Conservation (phyloP, 306 rosid genomes). For the Fragaria vesca region DNA sequence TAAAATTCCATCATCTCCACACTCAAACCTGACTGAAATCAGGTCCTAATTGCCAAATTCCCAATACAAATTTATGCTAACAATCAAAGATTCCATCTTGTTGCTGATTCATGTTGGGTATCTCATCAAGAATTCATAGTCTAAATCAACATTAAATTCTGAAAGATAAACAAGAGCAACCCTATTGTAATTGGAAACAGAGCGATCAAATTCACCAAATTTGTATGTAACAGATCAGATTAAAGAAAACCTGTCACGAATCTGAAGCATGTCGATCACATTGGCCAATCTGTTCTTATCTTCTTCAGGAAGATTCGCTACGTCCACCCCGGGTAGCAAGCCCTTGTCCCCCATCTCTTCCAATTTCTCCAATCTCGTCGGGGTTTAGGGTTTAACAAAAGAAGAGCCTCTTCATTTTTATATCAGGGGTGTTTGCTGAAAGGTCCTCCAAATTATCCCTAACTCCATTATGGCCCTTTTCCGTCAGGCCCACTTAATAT, state of each 20-base stretch:
- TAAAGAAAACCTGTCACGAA: slow-evolving; percentile 63
- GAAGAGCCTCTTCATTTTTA: neutral
- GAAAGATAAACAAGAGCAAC: neutral
- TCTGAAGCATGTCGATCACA: slow-evolving; percentile 57
- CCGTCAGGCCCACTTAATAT: neutral
- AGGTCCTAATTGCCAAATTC: neutral
- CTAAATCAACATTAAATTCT: neutral
- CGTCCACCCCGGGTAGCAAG: slow-evolving; percentile 37
- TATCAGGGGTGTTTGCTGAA: neutral
- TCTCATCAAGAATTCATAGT: neutral
- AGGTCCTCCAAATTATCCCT: neutral
- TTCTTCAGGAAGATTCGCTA: slow-evolving; percentile 55
- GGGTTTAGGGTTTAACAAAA: slow-evolving; percentile 38
- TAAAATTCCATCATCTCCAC: neutral
- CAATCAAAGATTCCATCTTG: neutral
- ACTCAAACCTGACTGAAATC: neutral
- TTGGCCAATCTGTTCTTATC: slow-evolving; percentile 58
- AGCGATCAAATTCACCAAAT: neutral
- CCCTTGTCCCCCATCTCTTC: slow-evolving; percentile 53
- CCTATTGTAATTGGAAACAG: neutral
- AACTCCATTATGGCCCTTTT: neutral
- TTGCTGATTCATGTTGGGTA: too few species aligned
- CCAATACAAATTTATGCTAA: neutral
- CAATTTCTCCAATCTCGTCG: neutral
- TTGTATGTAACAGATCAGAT: neutral